Evolutionary conservation across 2,329 filamentous ascomycete genomes (phyloP).

Genomic region (Coniochaeta pulveracea): DNA sequence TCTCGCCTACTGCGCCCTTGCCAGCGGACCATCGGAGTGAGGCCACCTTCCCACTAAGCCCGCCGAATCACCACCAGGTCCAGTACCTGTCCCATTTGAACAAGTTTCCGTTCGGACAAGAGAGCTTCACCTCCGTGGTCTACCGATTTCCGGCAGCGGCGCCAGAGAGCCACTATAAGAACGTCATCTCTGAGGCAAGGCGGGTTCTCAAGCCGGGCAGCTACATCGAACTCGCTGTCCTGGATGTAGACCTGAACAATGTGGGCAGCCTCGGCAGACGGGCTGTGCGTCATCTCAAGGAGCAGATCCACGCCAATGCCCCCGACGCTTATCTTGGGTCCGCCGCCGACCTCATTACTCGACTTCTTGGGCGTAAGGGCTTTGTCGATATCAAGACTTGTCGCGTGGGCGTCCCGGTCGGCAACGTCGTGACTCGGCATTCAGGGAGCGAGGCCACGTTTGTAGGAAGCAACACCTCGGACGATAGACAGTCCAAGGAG

Average conservation of each 20-base stretch:
- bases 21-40: constrained; percentile 29
- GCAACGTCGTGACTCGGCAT: constrained; percentile 31
- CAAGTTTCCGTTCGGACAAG: constrained; percentile 63
- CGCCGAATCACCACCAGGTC: constrained; percentile 65
- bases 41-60: constrained; percentile 41
- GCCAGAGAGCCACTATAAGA: constrained; percentile 56
- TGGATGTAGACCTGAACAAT: constrained; percentile 72
- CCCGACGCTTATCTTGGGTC: constrained; percentile 49
- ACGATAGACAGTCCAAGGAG: constrained; percentile 17
- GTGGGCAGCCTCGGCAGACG: constrained; percentile 65
- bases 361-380: constrained; percentile 54
- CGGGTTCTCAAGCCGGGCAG: constrained; percentile 69
- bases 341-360: constrained; percentile 49
- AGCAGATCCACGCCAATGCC: constrained; percentile 51
- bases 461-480: constrained; percentile 7
- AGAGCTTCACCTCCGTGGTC: constrained; percentile 66
- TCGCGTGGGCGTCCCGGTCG: constrained; percentile 67
- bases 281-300: constrained; percentile 60
- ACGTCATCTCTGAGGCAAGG: constrained; percentile 63
- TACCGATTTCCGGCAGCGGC: constrained; percentile 65
- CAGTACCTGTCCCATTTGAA: constrained; percentile 50
- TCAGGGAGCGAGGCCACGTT: constrained; percentile 12
- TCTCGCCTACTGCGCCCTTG: constrained; percentile 48
- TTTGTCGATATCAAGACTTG: constrained; percentile 67
- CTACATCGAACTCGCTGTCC: constrained; percentile 65